These are phyloP conservation scores for Cercospora zeae-maydis DNA, from an alignment of 2,329 filamentous ascomycete genomes.

Conservation along the genomic window DNA sequence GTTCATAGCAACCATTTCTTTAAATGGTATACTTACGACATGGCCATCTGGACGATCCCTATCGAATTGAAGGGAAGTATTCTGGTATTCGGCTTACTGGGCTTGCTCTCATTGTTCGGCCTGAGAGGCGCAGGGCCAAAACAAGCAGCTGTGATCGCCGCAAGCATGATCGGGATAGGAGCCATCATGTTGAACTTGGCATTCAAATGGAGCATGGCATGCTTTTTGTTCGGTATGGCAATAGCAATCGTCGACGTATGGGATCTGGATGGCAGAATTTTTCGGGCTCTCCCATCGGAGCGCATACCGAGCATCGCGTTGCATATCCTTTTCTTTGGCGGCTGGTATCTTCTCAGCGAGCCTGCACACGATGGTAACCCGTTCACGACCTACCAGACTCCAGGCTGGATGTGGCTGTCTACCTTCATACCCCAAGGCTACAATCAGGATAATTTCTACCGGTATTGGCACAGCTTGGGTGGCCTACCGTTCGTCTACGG, in stretches of 20 bases:
- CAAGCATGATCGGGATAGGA: neutral
- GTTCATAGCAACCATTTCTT: slow-evolving; percentile 6
- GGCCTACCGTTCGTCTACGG: slow-evolving; percentile 52
- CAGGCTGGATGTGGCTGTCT: slow-evolving; percentile 55
- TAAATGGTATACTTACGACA: slow-evolving; percentile 14
- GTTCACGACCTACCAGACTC: slow-evolving; percentile 38
- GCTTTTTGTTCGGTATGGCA: slow-evolving; percentile 19
- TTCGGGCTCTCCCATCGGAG: neutral
- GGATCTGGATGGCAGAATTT: neutral
- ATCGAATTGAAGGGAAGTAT: slow-evolving; percentile 20
- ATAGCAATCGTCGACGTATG: slow-evolving; percentile 16
- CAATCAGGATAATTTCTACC: slow-evolving; percentile 36
- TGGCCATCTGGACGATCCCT: slow-evolving; percentile 20
- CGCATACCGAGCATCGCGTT: neutral
- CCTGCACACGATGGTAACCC: slow-evolving; percentile 4
- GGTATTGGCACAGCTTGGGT: slow-evolving; percentile 57
- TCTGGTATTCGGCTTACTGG: slow-evolving; percentile 12
- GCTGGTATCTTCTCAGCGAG: slow-evolving; percentile 15
- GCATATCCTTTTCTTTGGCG: slow-evolving; percentile 6
- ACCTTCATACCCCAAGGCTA: slow-evolving; percentile 41
- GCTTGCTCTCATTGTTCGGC: slow-evolving; percentile 5
- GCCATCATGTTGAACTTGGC: slow-evolving; percentile 4
- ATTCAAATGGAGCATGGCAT: slow-evolving; percentile 18
- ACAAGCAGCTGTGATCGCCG: neutral
- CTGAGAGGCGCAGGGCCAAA: slow-evolving; percentile 1